Base-by-base conservation (phyloP, 495 filamentous ascomycete genomes). In the Sordaria brevicollis region DNA sequence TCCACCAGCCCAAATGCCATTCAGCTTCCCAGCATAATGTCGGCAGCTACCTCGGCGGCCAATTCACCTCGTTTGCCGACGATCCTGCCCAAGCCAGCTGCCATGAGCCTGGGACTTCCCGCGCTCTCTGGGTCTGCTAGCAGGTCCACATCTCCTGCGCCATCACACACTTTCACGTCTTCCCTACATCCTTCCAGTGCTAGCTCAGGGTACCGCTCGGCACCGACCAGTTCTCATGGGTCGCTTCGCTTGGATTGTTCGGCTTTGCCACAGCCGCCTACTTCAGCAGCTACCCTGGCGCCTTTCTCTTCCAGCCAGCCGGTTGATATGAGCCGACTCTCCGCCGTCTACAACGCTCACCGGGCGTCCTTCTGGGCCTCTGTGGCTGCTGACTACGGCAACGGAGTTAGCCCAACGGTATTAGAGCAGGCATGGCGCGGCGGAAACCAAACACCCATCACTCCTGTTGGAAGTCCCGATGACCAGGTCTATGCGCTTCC, bases 361-460 rank as follows among this genome's bases (percentile, higher is more conserved):
- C 86, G 90, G 36, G 81, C 85, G 37, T 86, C 86, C 13, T 93
- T 94, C 78, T 94, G 91, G 91, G 83, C 83, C 62, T 84, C 84
- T 43, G 85, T 94, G 38, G 90, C 91, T 25, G 79, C 84, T 37
- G 88, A 91, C 67, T 94, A 94, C 70, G 91, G 90, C 66, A 73
- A 79, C 4, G 86, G 87, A 43, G 83, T 89, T 5, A 88, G 87
- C 57, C 87, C 89, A 11, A 81, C 85, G 25, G 81, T 87, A 17
- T 82, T 93, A 17, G 90, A 92, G 77, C 86, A 89, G 71, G 86
- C 88, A 8, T 93, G 90, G 90, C 85, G 86, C 71, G 79, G 83
- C n/a, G 83, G 77, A 17, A 38, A 11, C 19, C 80, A 81, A 68
- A 83, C 81, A 6, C 81, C 81, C 10, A 81, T 85, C 62, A 84